These are phyloP conservation scores for Tricholoma furcatifolium DNA, from an alignment of 768 basidiomycete genomes.

Conservation along the genomic window DNA sequence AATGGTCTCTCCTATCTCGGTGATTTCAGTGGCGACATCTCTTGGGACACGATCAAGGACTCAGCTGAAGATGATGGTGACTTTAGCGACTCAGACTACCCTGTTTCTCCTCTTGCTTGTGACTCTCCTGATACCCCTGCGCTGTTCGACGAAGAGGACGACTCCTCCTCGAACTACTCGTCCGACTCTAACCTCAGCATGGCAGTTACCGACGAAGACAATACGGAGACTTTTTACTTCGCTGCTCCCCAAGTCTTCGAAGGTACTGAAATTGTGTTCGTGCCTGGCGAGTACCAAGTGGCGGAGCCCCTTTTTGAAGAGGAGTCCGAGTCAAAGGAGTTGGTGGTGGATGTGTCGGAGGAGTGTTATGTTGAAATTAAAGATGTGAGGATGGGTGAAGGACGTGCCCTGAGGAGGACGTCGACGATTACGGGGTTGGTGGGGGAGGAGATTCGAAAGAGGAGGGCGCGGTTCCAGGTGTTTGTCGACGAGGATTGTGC, in stretches of 20 bases:
- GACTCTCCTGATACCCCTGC: background rate
- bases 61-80: conserved; percentile 2
- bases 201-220: background rate
- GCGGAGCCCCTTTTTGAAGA: background rate
- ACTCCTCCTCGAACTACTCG: background rate
- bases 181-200: background rate
- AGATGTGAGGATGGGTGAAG: background rate
- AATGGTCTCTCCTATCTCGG: conserved; percentile 8
- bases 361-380: too few species aligned
- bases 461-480: background rate
- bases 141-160: background rate
- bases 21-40: conserved; percentile 7
- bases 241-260: background rate
- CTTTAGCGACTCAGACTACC: background rate
- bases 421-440: conserved; percentile 7
- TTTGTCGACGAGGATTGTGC: background rate
- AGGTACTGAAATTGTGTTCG: background rate
- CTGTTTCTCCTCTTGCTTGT: background rate
- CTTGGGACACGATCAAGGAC: conserved; percentile 3
- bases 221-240: background rate
- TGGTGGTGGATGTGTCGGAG: too few species aligned
- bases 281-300: background rate
- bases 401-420: background rate
- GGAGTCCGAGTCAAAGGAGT: too few species aligned
- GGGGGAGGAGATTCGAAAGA: conserved; percentile 1